These are phyloP conservation scores for Cercospora brassicicola DNA, from an alignment of 2,329 filamentous ascomycete species.

Conservation along the genomic window DNA sequence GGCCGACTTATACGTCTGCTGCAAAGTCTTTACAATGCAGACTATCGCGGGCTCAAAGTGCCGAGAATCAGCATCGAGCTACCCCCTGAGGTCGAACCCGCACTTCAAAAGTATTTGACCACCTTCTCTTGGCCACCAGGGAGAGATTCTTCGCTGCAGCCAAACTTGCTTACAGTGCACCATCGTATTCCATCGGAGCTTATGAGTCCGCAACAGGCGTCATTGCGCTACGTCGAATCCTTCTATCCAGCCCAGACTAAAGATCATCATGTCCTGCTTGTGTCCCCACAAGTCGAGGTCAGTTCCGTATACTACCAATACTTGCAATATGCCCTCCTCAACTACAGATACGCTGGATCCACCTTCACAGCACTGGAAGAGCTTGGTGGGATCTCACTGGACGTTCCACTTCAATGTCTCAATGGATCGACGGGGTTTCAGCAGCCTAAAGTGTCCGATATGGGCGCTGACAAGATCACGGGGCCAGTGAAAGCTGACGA, in stretches of 20 bases:
- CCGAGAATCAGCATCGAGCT: slow-evolving; percentile 85
- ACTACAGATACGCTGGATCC: slow-evolving; percentile 69
- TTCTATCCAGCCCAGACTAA: slow-evolving; percentile 73
- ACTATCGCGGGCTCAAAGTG: slow-evolving; percentile 67
- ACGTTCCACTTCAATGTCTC: slow-evolving; percentile 65
- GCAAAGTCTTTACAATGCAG: slow-evolving; percentile 70
- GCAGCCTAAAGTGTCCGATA: slow-evolving; percentile 44
- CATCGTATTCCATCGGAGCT: slow-evolving; percentile 67
- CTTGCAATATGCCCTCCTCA: slow-evolving; percentile 72
- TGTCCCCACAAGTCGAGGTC: slow-evolving; percentile 78
- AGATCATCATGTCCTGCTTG: slow-evolving; percentile 74
- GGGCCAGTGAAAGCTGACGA: slow-evolving; percentile 34
- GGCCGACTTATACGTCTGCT: slow-evolving; percentile 76
- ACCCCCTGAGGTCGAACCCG: slow-evolving; percentile 66
- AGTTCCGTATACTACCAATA: slow-evolving; percentile 83
- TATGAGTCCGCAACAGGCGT: slow-evolving; percentile 67
- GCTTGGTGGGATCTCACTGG: slow-evolving; percentile 77
- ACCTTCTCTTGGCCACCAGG: slow-evolving; percentile 67
- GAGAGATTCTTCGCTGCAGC: slow-evolving; percentile 46
- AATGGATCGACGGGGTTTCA: slow-evolving; percentile 61
- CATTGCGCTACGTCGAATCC: slow-evolving; percentile 75
- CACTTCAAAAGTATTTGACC: slow-evolving; percentile 63
- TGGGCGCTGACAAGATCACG: slow-evolving; percentile 38
- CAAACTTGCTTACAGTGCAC: slow-evolving; percentile 63
- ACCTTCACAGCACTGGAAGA: slow-evolving; percentile 51